phyloP scores from a whole-genome alignment of 805 yeast species.

The Cephaloascus albidus region DNA sequence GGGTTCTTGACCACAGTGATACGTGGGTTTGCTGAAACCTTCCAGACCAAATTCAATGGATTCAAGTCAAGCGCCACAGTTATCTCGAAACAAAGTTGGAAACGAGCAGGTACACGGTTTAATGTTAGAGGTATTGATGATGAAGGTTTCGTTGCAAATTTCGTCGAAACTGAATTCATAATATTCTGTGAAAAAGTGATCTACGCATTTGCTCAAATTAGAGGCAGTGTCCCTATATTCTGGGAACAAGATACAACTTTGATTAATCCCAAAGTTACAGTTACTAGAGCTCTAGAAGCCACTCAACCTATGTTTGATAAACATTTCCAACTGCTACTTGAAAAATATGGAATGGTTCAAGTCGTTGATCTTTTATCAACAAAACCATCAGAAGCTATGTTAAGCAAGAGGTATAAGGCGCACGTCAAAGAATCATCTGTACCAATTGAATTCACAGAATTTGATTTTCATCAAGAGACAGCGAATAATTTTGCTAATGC shows the following conservation, averaged over 20 bases:
- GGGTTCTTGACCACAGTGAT: constrained; percentile 86
- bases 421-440: constrained; percentile 37
- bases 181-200: constrained; percentile 42
- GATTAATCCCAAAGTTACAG: constrained; percentile 81
- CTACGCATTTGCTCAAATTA: constrained; percentile 77
- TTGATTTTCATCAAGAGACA: constrained; percentile 92
- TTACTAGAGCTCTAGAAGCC: constrained; percentile 86
- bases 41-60: constrained; percentile 26
- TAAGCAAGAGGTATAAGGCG: constrained; percentile 55
- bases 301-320: constrained; percentile 82
- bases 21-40: constrained; percentile 89
- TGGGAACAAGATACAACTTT: constrained; percentile 97
- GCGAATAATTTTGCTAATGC: constrained; percentile 86
- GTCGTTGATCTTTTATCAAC: constrained; percentile 81
- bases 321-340: constrained; percentile 64
- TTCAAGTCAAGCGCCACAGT: constrained; percentile 44
- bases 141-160: constrained; percentile 91
- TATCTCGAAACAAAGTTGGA: constrained; percentile 93
- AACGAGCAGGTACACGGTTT: constrained; percentile 93
- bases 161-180: constrained; percentile 87
- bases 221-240: constrained; percentile 93
- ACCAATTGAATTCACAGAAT: constrained; percentile 54
- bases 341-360: constrained; percentile 81
- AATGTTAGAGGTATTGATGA: constrained; percentile 95
- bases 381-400: constrained; percentile 66